Evolutionary conservation across 352 stramenopile genomes (phyloP).

Genomic region (Globisporangium camurandrum): DNA sequence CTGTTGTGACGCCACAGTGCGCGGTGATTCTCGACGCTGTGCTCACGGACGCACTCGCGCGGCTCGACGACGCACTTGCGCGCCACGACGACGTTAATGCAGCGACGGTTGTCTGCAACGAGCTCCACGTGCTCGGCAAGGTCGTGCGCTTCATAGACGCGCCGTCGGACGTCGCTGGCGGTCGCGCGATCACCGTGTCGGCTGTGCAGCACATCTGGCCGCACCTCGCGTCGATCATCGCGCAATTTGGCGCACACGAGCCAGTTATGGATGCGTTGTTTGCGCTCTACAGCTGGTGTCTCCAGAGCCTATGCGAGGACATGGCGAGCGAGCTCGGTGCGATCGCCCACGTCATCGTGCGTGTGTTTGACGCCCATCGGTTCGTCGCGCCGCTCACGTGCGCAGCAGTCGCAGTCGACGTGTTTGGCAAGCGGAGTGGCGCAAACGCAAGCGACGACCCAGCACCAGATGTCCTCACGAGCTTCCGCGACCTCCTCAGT

Average conservation of each 20-base stretch:
- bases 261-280: constrained; percentile 49
- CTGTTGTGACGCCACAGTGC: constrained; percentile 36
- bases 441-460: background rate
- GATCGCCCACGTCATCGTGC: constrained; percentile 50
- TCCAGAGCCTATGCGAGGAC: constrained; percentile 53
- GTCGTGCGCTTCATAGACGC: constrained; percentile 60
- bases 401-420: constrained; percentile 51
- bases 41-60: constrained; percentile 35
- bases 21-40: constrained; percentile 41
- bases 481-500: constrained; percentile 48
- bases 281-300: constrained; percentile 62
- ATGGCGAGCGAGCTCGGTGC: constrained; percentile 39
- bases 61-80: constrained; percentile 27
- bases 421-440: constrained; percentile 39
- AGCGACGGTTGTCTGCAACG: constrained; percentile 26
- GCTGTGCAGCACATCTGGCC: constrained; percentile 45
- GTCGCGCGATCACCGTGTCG: constrained; percentile 34
- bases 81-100: constrained; percentile 16
- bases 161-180: constrained; percentile 38
- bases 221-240: constrained; percentile 39
- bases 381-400: constrained; percentile 65
- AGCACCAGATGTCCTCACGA: constrained; percentile 27
- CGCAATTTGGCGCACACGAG: constrained; percentile 32
- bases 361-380: constrained; percentile 42
- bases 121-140: constrained; percentile 65